Base-by-base conservation (phyloP, 805 yeast species). In the Danielia reshetovae region DNA sequence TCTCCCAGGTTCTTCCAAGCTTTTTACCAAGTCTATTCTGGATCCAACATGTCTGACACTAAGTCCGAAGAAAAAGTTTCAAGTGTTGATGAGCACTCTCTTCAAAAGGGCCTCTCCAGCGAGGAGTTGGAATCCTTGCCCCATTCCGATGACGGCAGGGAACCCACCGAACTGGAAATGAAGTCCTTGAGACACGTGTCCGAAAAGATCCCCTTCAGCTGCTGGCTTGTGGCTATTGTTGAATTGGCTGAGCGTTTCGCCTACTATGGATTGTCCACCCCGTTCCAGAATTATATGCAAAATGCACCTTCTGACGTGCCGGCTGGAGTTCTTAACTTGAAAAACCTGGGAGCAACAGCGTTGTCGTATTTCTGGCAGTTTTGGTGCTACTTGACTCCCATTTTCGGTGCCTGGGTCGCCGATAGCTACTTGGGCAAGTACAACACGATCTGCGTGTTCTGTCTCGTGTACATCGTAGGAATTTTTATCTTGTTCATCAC, bases 181-280 rank as follows among this genome's bases (percentile, higher is more conserved):
- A 61, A 54, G 29, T 72, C 74, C 10, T 67, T 77, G 36, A 66
- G 75, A 42, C 77, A 72, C 43, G 75, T 77, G 14, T 51, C 76
- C 4, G 81, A 72, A 44, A 46, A 39, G 8, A 67, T 77, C 23
- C 82, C 83, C 14, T 26, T 62, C 23, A 57, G 77, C n/a, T 75
- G 78, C 44, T 78, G 77, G 77, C 62, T 75, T 31, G 81, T 79
- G 27, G 81, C 81, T 10, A 38, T 84, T 29, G 85, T 85, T 26
- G 94, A 85, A 62, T 75, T 85, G 42, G 75, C 89, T 30, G 95
- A 85, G 60, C 74, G 95, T 46, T 84, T 85, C 55, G 73, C 90
- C 9, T 85, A 79, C 65, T 85, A 85, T 51, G 93, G 94, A 52
- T 65, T 82, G 40, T 72, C 80, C 30, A 83, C 85, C 39, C 83